Percentiles rank a stretch among this genome's conserved stretches.
Conservation (phyloP, 495 filamentous ascomycete genomes). For the Neurospora sp. region DNA sequence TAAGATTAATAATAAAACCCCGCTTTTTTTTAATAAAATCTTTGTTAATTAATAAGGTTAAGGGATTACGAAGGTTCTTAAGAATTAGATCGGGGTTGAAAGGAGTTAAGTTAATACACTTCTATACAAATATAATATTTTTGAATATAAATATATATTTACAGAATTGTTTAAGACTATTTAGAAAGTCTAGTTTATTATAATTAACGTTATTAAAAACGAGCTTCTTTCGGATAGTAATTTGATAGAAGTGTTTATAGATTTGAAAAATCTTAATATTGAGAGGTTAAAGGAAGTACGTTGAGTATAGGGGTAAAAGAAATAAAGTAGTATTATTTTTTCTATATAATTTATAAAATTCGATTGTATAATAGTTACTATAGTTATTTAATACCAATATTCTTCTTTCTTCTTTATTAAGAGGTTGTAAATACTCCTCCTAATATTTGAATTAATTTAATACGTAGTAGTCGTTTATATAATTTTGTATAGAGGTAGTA, state of each 20-base stretch:
- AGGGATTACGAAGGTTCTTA: no score
- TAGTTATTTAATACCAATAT: neutral
- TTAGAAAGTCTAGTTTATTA: neutral
- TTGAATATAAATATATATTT: fast-evolving
- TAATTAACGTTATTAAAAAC: neutral
- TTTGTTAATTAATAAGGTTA: no score
- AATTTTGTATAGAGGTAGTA: neutral
- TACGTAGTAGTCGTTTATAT: neutral
- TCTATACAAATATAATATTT: no score
- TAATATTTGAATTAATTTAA: neutral
- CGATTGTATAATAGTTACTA: neutral
- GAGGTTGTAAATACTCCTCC: fast-evolving
- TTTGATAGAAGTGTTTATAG: neutral
- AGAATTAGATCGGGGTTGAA: no score
- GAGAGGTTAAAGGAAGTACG: neutral
- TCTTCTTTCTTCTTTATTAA: neutral
- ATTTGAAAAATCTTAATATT: neutral
- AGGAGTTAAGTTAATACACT: fast-evolving
- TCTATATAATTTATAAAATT: neutral
- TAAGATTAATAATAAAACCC: no score
- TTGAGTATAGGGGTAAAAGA: neutral
- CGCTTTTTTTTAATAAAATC: no score
- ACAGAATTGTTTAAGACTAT: neutral
- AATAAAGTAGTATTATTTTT: fast-evolving
- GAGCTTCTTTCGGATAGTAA: fast-evolving